Evolutionary conservation across 2,329 filamentous ascomycete genomes (phyloP).

Genomic region (Aspergillus ibericus): DNA sequence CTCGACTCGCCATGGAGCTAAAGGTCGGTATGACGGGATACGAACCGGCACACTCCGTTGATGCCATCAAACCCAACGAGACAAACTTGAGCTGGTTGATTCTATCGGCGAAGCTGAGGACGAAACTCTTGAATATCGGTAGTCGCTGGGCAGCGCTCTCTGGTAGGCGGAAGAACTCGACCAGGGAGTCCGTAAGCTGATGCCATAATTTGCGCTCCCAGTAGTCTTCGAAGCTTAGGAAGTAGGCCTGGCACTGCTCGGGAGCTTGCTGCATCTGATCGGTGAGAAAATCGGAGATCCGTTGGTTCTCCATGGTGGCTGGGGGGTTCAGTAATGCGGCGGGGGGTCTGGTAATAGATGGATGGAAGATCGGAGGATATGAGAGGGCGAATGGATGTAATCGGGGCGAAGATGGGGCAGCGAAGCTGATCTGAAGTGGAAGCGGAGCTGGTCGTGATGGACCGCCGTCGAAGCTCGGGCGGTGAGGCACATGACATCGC

Average conservation of each 20-base stretch:
- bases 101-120: constrained; percentile 94
- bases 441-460: constrained; percentile 14
- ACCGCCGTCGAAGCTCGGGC: constrained; percentile 15
- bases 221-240: constrained; percentile 90
- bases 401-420: constrained; percentile 5
- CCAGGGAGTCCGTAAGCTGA: constrained; percentile 86
- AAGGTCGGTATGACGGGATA: background rate
- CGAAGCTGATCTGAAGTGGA: constrained; percentile 11
- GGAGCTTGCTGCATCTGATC: constrained; percentile 86
- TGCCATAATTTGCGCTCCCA: constrained; percentile 99
- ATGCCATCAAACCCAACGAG: constrained; percentile 81
- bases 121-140: constrained; percentile 89
- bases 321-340: constrained; percentile 4
- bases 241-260: constrained; percentile 81
- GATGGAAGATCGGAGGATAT: constrained; percentile 9
- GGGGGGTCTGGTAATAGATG: constrained; percentile 8
- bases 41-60: constrained; percentile 66
- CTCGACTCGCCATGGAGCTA: background rate
- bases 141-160: constrained; percentile 82
- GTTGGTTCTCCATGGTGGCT: constrained; percentile 75
- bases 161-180: constrained; percentile 82
- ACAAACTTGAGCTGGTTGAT: constrained; percentile 99
- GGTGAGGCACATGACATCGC: constrained; percentile 25
- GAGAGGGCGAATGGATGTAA: constrained; percentile 16
- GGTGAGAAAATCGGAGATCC: constrained; percentile 86